phyloP scores from a whole-genome alignment of 176 grass and related monocot genomes.

The Carex pumila region DNA sequence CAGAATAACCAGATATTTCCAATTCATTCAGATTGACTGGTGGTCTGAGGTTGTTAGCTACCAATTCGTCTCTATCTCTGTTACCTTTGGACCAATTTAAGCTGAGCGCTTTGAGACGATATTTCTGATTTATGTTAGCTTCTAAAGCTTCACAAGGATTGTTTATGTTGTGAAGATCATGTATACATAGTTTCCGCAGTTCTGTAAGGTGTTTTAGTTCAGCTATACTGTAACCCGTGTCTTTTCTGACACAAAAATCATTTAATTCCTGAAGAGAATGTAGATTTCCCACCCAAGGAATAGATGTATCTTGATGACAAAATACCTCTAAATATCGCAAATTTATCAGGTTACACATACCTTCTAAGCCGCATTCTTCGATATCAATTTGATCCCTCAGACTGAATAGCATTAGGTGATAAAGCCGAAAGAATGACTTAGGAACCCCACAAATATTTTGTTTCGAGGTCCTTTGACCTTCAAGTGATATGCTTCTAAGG shows the following conservation, averaged over 20 bases:
- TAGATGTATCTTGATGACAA: neutral
- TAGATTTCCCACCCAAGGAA: slow-evolving; percentile 7
- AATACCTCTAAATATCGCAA: neutral
- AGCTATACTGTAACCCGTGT: slow-evolving; percentile 10
- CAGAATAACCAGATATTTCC: slow-evolving; percentile 14
- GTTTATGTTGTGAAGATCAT: slow-evolving; percentile 22
- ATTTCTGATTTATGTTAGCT: slow-evolving; percentile 17
- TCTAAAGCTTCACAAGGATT: slow-evolving; percentile 5
- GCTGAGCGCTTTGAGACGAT: slow-evolving; percentile 20
- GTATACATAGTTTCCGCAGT: slow-evolving; percentile 1
- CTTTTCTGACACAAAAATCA: neutral
- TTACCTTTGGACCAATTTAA: neutral
- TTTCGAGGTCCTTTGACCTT: neutral
- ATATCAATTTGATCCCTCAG: slow-evolving; percentile 3
- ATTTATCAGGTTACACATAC: slow-evolving; percentile 18
- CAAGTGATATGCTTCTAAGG: slow-evolving; percentile 6
- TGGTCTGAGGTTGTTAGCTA: slow-evolving; percentile 21
- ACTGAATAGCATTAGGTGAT: slow-evolving; percentile 13
- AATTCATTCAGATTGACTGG: slow-evolving; percentile 18
- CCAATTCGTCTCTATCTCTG: neutral
- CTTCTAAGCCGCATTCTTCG: neutral
- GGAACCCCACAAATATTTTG: neutral
- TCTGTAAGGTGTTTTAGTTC: slow-evolving; percentile 20
- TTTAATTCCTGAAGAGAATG: slow-evolving; percentile 18
- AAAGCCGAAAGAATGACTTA: slow-evolving; percentile 1